Conservation (phyloP, 2,329 filamentous ascomycete genomes). For the Epichloe scottii region DNA sequence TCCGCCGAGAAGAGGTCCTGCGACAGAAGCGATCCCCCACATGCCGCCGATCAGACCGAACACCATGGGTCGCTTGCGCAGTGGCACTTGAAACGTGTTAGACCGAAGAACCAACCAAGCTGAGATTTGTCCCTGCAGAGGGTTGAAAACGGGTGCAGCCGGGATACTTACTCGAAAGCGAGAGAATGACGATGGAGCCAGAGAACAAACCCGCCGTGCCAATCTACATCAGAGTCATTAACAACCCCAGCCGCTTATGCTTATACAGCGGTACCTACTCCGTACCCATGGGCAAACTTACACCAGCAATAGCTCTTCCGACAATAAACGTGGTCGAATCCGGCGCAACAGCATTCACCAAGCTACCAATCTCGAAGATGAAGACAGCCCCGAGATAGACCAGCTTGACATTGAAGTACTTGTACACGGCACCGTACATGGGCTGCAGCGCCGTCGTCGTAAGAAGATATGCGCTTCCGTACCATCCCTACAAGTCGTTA, state of each 20-base stretch:
- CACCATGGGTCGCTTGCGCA: constrained; percentile 39
- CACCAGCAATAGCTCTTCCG: constrained; percentile 37
- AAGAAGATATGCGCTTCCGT: constrained; percentile 36
- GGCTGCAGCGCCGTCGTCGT: constrained; percentile 37
- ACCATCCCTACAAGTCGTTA: constrained; percentile 27
- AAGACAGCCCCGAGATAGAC: constrained; percentile 30
- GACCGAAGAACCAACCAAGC: not conserved
- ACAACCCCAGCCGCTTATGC: not conserved
- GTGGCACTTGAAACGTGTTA: constrained; percentile 27
- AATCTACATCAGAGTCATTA: constrained; percentile 17
- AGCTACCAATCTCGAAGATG: constrained; percentile 31
- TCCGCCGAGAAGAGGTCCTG: constrained; percentile 37
- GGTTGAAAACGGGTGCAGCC: constrained; percentile 17
- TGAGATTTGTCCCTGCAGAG: too few species aligned
- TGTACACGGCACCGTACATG: constrained; percentile 37
- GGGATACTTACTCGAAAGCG: constrained; percentile 14
- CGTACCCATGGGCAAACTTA: constrained; percentile 8
- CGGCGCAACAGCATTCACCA: constrained; percentile 32
- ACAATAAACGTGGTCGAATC: constrained; percentile 36
- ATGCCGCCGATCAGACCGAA: constrained; percentile 43
- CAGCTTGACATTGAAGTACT: constrained; percentile 35
- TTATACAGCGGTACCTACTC: constrained; percentile 2
- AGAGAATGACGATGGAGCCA: constrained; percentile 35
- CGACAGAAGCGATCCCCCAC: constrained; percentile 42
- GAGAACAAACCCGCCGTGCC: constrained; percentile 39